Conservation (phyloP, 1,284 basidiomycete genomes). For the Meripilus lineatus region DNA sequence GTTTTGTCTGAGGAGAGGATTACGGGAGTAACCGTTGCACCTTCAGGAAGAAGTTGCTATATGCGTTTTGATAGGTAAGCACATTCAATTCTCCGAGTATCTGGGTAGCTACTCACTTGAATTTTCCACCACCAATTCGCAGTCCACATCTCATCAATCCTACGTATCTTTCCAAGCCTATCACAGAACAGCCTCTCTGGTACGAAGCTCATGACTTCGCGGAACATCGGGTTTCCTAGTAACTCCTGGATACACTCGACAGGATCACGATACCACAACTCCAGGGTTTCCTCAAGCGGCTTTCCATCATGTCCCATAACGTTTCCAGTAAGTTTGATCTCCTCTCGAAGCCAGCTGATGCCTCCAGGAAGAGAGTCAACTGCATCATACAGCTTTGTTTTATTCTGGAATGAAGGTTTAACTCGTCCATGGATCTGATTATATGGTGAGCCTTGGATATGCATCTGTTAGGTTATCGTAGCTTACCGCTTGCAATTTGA, state of each 20-base stretch:
- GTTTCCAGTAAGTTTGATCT: slow-evolving; percentile 18
- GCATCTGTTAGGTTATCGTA: background rate
- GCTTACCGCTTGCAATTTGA: slow-evolving; percentile 19
- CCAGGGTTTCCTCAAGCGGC: slow-evolving; percentile 14
- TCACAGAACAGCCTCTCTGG: slow-evolving; percentile 20
- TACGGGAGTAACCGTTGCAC: background rate
- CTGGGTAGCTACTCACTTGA: slow-evolving; percentile 18
- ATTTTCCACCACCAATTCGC: slow-evolving; percentile 24
- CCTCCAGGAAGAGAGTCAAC: slow-evolving; percentile 19
- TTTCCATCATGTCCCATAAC: slow-evolving; percentile 11
- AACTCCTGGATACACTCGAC: slow-evolving; percentile 26
- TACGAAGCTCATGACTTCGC: slow-evolving; percentile 19
- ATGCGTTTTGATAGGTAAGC: background rate
- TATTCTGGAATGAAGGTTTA: too few species aligned
- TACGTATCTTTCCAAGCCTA: background rate
- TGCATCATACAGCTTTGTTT: slow-evolving; percentile 12
- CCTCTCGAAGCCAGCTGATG: slow-evolving; percentile 13
- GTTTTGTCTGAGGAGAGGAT: too few species aligned
- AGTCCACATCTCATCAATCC: slow-evolving; percentile 20
- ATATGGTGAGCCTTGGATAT: background rate
- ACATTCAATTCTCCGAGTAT: background rate
- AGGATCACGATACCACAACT: slow-evolving; percentile 28
- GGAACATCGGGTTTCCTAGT: slow-evolving; percentile 25
- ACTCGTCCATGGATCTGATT: slow-evolving; percentile 13
- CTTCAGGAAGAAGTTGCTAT: background rate